Evolutionary conservation across 2,329 filamentous ascomycete species (phyloP).

Genomic region (Aspergillus ustus): DNA sequence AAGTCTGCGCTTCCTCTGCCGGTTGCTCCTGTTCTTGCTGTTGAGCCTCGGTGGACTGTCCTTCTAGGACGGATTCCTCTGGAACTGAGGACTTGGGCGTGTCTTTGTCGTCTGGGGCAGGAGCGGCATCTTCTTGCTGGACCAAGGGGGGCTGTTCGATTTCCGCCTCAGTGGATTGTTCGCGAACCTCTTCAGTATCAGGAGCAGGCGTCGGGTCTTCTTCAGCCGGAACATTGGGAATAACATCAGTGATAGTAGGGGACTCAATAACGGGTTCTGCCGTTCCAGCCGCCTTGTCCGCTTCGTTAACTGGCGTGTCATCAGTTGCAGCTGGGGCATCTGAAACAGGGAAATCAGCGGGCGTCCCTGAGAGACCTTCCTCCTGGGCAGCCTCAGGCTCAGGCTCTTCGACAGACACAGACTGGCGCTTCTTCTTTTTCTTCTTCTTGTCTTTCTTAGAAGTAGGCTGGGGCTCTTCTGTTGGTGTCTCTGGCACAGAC

Average conservation of each 20-base stretch:
- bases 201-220: not conserved
- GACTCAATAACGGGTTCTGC: not conserved
- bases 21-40: slow-evolving; percentile 10
- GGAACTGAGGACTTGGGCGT: not conserved
- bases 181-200: not conserved
- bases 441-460: slow-evolving; percentile 39
- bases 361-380: not conserved
- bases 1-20: slow-evolving; percentile 14
- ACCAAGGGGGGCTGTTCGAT: not conserved
- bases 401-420: slow-evolving; percentile 16
- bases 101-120: not conserved
- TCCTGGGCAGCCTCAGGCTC: slow-evolving; percentile 3
- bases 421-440: slow-evolving; percentile 33
- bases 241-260: not conserved
- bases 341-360: not conserved
- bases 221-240: not conserved
- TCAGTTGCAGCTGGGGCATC: not conserved
- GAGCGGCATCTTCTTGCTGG: not conserved
- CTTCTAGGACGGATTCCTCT: not conserved
- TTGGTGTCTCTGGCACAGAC: slow-evolving; percentile 1
- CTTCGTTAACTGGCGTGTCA: not conserved
- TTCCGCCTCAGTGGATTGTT: not conserved
- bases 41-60: not conserved
- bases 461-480: slow-evolving; percentile 17
- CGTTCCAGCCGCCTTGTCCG: not conserved